Percentiles rank a stretch among this genome's conserved stretches.
Evolutionary conservation across 768 basidiomycete genomes (phyloP).

Genomic region (Mycena haematopus): DNA sequence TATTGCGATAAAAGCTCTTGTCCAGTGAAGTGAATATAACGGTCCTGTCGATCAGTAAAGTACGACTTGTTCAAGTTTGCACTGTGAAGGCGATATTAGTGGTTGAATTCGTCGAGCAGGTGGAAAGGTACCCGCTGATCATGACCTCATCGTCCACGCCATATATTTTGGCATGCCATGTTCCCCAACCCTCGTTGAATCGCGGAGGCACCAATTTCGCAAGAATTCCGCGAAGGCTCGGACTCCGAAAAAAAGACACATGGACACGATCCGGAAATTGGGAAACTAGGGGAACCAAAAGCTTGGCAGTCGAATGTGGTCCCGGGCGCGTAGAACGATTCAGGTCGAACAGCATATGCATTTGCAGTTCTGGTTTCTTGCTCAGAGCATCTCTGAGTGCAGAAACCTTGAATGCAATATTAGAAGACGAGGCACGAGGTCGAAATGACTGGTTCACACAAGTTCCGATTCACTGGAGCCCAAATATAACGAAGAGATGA

Average conservation of each 20-base stretch:
- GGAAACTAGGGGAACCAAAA: constrained; percentile 75
- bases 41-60: constrained; percentile 94
- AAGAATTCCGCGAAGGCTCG: constrained; percentile 77
- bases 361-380: constrained; percentile 62
- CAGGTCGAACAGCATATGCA: constrained; percentile 81
- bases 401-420: constrained; percentile 62
- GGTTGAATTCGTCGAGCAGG: neutral
- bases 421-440: neutral
- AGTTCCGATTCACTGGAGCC: constrained; percentile 80
- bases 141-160: constrained; percentile 92
- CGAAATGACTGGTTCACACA: constrained; percentile 52
- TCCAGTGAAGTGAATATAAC: constrained; percentile 78
- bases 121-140: constrained; percentile 75
- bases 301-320: constrained; percentile 66
- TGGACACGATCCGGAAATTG: constrained; percentile 76
- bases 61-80: constrained; percentile 94
- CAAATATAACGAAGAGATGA: constrained; percentile 91
- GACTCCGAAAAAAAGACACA: constrained; percentile 86
- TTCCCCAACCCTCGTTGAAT: constrained; percentile 98
- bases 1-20: constrained; percentile 78
- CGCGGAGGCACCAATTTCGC: constrained; percentile 84
- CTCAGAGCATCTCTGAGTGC: constrained; percentile 66
- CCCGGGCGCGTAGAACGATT: constrained; percentile 82
- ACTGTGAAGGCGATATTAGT: constrained; percentile 45
- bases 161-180: constrained; percentile 98